Evolutionary conservation across 257 asterid species (phyloP), one percentile per base, ranked within the genome.

Genomic region (Lycium barbarum): DNA sequence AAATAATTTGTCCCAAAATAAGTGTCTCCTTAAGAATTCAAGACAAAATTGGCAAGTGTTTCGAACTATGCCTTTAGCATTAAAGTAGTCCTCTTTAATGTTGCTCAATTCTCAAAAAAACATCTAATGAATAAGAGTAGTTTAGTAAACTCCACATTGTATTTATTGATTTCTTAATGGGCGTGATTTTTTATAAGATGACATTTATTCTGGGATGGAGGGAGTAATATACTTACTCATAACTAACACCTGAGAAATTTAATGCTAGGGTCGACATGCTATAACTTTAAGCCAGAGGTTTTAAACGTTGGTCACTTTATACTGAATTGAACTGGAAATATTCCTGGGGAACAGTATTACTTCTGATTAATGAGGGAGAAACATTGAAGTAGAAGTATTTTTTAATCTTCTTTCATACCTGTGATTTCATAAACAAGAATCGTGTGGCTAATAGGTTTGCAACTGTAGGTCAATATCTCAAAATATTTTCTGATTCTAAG

Each of bases 401-500:
- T 26, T n/a, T 45, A n/a, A 36, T 43, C 38, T 47, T 7, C 58
- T 10, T 6, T 45, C 80, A 45, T 18, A 9, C 2, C 26, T 72
- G 1, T 72, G 57, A 45, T 26, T n/a, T 45, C 58, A 72, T 72
- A n/a, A 45, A 72, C 11, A 45, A 43, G 80, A 45, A 72, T 2
- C 33, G 9, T n/a, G 80, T 72, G 38, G 58, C 80, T n/a, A 72
- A 72, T 72, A 45, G 58, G 58, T 45, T 57, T 72, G 58, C 7
- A 72, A 45, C 18, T n/a, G 57, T 72, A n/a, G 38, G 59, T 72
- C 80, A n/a, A 45, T 72, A 72, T 72, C 58, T 72, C 80, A 72
- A n/a, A 72, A 72, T 43, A 72, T 72, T 43, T 72, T 72, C 80
- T 72, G 17, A 20, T 45, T 72, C 38, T 72, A 72, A 45, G 40